Evolutionary conservation across 768 basidiomycete species (phyloP).

Genomic region (Lyophyllum atratum): DNA sequence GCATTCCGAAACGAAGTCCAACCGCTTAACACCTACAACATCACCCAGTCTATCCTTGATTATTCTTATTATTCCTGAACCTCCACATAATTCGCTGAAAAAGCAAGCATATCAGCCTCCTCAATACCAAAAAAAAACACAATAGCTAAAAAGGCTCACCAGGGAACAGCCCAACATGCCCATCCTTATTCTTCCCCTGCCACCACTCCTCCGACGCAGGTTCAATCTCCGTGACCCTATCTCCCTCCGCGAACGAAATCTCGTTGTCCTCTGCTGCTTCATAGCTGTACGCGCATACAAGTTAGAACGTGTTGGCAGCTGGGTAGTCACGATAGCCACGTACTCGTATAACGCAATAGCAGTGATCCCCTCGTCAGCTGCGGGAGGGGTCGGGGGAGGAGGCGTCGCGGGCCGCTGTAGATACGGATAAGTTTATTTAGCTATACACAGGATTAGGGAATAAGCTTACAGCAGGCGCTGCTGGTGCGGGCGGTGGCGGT

Average conservation of each 20-base stretch:
- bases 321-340: conserved; percentile 24
- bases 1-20: too few relatives aligned
- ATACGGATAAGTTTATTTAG: background rate
- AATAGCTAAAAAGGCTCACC: conserved; percentile 46
- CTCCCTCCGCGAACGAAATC: conserved; percentile 81
- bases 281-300: conserved; percentile 52
- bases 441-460: background rate
- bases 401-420: conserved; percentile 21
- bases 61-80: conserved; percentile 25
- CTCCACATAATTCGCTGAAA: conserved; percentile 35
- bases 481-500: conserved; percentile 39
- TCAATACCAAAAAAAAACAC: background rate
- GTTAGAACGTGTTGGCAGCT: background rate
- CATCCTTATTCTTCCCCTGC: conserved; percentile 62
- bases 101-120: background rate
- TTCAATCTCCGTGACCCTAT: conserved; percentile 76
- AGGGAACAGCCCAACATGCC: conserved; percentile 73
- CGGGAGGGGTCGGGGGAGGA: conserved; percentile 48
- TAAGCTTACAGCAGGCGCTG: conserved; percentile 42
- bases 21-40: too few relatives aligned
- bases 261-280: conserved; percentile 93
- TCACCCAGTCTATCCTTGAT: background rate
- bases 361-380: conserved; percentile 56
- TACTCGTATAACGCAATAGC: conserved; percentile 76
- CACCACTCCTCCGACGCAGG: conserved; percentile 90